Base-by-base conservation (phyloP, 495 filamentous ascomycete genomes). In the Neurospora sp. region DNA sequence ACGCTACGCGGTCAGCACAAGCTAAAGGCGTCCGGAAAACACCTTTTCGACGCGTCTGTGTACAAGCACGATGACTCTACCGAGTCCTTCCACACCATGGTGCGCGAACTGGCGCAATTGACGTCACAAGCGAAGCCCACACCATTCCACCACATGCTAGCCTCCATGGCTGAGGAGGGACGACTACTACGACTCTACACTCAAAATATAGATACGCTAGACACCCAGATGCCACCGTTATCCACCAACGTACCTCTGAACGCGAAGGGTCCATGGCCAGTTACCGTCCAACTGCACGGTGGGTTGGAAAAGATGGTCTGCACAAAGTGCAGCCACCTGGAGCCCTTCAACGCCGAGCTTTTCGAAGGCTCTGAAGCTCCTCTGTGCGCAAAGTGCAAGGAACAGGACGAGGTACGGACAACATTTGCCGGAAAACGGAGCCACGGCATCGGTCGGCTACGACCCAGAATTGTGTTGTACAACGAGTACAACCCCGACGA, bases 401-500 rank as follows among this genome's bases (percentile, higher is more conserved):
- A 88, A 72, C 89, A 89, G 70, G 94, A 99, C 75, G 82, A 88
- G 69, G 88, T 93, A 38, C 92, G 96, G 71, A 89, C 89, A 0
- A 88, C 88, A n/a, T 85, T 89, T 74, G 91, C 91, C 5, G 94
- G 94, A 42, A 94, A 97, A 79, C 89, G 96, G 69, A 97, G 94
- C 79, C 96, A 98, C 79, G 96, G 96, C 1, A 91, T 99, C 72
- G 96, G 96, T 38, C 89, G 92, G 71, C 85, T 99, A 73, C 90
- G 96, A 35, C 96, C 96, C 20, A 90, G 96, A 31, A 97, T 99
- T 81, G 94, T 98, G 2, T 85, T 99, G 35, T 99, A 99, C 84
- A 97, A 99, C 81, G 96, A 99, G 81, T 91, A 93, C 79, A 97
- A 97, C 78, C 95, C 96, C 1, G 96, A 99, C 74, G 93, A 94